Base-by-base conservation (phyloP, 352 stramenopile species). In the Achlya hypogyna region DNA sequence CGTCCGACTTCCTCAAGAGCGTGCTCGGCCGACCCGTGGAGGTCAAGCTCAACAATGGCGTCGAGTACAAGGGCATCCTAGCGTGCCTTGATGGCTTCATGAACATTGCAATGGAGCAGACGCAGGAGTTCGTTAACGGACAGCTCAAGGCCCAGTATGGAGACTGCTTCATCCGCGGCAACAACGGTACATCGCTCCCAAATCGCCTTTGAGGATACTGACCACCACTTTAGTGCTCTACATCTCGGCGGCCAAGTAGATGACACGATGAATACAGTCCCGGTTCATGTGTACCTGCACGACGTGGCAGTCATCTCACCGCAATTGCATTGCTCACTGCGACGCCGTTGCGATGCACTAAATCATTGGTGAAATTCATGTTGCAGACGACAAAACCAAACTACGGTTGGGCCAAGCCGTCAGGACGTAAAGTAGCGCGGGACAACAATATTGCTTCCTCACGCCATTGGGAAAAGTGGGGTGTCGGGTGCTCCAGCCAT, bases 41-140 rank as follows among this genome's bases (percentile, higher is more conserved):
- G 72, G 97, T 99, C 23, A 98, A 99, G 75, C 86, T 99, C 25
- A 99, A 99, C 87, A 98, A 97, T 43, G 97, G 97, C 67, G 96
- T 98, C 53, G 91, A 98, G 78, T 99, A 99, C 80, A 93, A 94
- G 71, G 96, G 97, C 71, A 90, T 99, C 29, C 79, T 99, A 52
- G 96, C 95, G 20, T 99, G 97, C 74, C 86, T 99, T 42, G 98
- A 99, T 84, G 97, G 97, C 35, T 99, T 99, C 79, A 98, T 99
- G 96, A 99, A 99, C 82, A 99, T 99, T 81, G 97, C 97, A 35
- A 98, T 99, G 96, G 97, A 99, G 78, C 97, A 99, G 79, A 99
- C 97, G 60, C 97, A 99, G 72, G 98, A 99, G 79, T 99, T 98
- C 78, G 86, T 98, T 38, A 97, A 99, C 81, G 98, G 97, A 10